phyloP scores from a whole-genome alignment of 2,329 filamentous ascomycete genomes.

The Purpureocillium takamizusanense region DNA sequence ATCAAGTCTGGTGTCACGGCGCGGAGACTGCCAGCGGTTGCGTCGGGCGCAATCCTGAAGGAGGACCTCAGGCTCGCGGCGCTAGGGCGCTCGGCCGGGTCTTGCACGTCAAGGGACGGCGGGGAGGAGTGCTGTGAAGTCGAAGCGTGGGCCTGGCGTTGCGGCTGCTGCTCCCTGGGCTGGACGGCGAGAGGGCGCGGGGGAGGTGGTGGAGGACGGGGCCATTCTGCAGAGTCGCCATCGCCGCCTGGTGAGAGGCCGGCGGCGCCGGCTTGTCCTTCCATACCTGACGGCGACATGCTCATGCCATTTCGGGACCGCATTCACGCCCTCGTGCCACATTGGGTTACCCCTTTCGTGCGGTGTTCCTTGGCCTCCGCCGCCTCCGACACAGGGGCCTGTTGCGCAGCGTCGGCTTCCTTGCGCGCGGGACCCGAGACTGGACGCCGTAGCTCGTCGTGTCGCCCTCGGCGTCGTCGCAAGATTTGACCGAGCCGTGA shows the following conservation, averaged over 20 bases:
- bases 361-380: background rate
- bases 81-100: slow-evolving; percentile 18
- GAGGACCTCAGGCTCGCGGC: slow-evolving; percentile 24
- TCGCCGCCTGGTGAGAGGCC: slow-evolving; percentile 23
- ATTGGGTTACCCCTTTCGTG: slow-evolving; percentile 12
- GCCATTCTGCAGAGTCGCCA: slow-evolving; percentile 24
- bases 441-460: background rate
- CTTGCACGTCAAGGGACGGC: background rate
- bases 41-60: slow-evolving; percentile 18
- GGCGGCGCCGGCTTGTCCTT: slow-evolving; percentile 23
- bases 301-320: slow-evolving; percentile 35
- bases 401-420: background rate
- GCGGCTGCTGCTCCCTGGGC: slow-evolving; percentile 11
- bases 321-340: slow-evolving; percentile 22
- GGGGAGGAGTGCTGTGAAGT: background rate
- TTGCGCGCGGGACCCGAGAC: too few relatives aligned
- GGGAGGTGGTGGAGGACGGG: slow-evolving; percentile 18
- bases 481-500: background rate
- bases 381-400: background rate
- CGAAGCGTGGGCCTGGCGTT: slow-evolving; percentile 5
- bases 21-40: slow-evolving; percentile 41
- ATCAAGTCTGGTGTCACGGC: slow-evolving; percentile 56
- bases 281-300: slow-evolving; percentile 36
- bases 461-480: background rate
- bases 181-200: slow-evolving; percentile 17